Base-by-base conservation (phyloP, 176 grass and related monocot genomes). In the Cymbopogon citratus region DNA sequence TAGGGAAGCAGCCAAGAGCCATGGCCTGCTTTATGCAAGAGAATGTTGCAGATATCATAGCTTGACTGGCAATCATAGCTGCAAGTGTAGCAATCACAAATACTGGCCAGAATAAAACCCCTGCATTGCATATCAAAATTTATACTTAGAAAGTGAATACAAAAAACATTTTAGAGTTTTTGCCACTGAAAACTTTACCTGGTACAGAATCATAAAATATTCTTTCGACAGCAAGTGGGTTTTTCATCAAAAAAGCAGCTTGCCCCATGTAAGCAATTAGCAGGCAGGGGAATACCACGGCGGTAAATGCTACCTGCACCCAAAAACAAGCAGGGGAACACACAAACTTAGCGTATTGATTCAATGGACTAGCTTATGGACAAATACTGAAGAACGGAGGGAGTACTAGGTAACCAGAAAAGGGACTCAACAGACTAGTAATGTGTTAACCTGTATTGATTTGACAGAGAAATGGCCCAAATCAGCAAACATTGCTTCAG, bases 401-500 rank as follows among this genome's bases (percentile, higher is more conserved):
- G 9, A 60, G n/a, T 63, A 5, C 25, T 28, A 25, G 35, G 41
- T 23, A 60, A 74, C 14, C 51, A 14, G 34, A 59, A 46, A 78
- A 57, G 45, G 54, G 27, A 23, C 62, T 71, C 45, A 34, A 56
- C 31, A 43, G 18, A 28, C 39, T 57, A 40, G 44, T 78, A 64
- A 82, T 62, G 25, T 75, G 59, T 26, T 86, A 66, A 98, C 96
- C 87, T 99, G 96, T 89, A 99, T 99, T 77, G 96, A 91, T 79
- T 99, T 99, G 60, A 99, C 96, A 85, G 96, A 91, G 80, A 99
- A 99, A 95, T 95, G 92, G 13, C 96, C 96, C 46, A 99, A 87
- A 82, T 99, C 96, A 77, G 96, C 96, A 83, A 99, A 95, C 96
- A 99, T 99, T 86, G 92, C 96, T 91, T 99, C 96, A 85, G 96